Evolutionary conservation across 2,329 filamentous ascomycete genomes (phyloP).

Genomic region (Sclerotinia spermophila): DNA sequence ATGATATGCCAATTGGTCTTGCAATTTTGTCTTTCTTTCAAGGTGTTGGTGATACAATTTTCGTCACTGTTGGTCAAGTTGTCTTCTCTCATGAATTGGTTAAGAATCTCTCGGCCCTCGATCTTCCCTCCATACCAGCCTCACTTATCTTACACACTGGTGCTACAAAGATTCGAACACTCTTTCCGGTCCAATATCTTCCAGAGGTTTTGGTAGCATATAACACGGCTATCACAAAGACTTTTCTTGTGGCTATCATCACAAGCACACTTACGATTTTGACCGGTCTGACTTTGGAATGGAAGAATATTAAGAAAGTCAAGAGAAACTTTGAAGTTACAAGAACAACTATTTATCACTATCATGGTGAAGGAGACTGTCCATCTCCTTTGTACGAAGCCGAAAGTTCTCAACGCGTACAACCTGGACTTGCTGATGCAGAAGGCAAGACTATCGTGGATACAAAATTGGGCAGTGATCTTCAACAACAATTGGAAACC

Average conservation of each 20-base stretch:
- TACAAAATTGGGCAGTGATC: not conserved
- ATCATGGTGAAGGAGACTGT: not conserved
- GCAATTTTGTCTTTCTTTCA: slow-evolving; percentile 39
- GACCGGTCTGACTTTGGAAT: slow-evolving; percentile 51
- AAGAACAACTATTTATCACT: not conserved
- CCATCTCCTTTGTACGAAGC: not conserved
- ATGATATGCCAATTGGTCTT: slow-evolving; percentile 35
- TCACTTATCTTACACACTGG: slow-evolving; percentile 39
- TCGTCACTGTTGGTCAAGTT: slow-evolving; percentile 35
- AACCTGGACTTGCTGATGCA: not conserved
- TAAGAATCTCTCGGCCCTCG: slow-evolving; percentile 19
- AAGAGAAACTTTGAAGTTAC: slow-evolving; percentile 22
- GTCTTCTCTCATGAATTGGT: slow-evolving; percentile 33
- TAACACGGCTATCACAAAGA: slow-evolving; percentile 49
- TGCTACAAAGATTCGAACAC: slow-evolving; percentile 49
- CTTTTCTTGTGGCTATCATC: slow-evolving; percentile 52
- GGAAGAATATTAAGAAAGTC: slow-evolving; percentile 53
- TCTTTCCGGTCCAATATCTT: slow-evolving; percentile 40
- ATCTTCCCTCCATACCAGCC: slow-evolving; percentile 18
- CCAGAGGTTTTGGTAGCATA: slow-evolving; percentile 50
- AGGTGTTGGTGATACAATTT: slow-evolving; percentile 39
- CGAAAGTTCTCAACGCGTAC: not conserved
- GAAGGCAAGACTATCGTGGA: not conserved
- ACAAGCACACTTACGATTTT: slow-evolving; percentile 47
- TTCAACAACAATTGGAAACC: not conserved